phyloP scores from a whole-genome alignment of 108 stramenopile species.

The Halocafeteria seosinensis region DNA sequence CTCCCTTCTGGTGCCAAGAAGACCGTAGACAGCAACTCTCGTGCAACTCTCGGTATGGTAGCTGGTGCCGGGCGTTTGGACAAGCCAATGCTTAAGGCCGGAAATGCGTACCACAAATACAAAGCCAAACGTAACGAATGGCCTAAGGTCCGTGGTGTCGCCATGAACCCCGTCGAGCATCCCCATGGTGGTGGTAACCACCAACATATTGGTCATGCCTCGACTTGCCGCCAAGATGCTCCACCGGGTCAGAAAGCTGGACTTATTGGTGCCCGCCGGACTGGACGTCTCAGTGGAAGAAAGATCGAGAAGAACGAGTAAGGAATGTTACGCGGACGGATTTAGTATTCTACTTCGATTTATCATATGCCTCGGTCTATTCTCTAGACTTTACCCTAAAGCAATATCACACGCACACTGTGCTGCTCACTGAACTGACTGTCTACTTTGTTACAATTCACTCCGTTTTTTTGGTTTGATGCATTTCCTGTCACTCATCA shows the following conservation, averaged over 20 bases:
- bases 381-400: no score
- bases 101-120: constrained; percentile 98
- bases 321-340: no score
- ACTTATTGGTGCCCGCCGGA: constrained; percentile 92
- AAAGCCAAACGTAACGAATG: constrained; percentile 99
- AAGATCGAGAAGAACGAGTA: constrained; percentile 12
- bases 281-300: constrained; percentile 84
- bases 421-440: no score
- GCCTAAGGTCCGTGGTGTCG: constrained; percentile 99
- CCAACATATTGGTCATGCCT: constrained; percentile 98
- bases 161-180: constrained; percentile 99
- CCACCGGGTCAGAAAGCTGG: constrained; percentile 96
- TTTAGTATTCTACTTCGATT: not conserved
- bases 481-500: no score
- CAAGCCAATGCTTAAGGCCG: constrained; percentile 99
- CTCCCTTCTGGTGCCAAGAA: constrained; percentile 97
- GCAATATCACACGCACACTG: no score
- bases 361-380: no score
- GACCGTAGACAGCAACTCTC: constrained; percentile 68
- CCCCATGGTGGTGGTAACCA: constrained; percentile 99
- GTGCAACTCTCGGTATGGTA: constrained; percentile 93
- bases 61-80: constrained; percentile 98
- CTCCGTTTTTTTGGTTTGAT: no score
- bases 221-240: constrained; percentile 59
- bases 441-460: no score